Percentiles rank a stretch among this genome's conserved stretches.
phyloP scores from a whole-genome alignment of 768 basidiomycete species.

The Mycena chlorophos region DNA sequence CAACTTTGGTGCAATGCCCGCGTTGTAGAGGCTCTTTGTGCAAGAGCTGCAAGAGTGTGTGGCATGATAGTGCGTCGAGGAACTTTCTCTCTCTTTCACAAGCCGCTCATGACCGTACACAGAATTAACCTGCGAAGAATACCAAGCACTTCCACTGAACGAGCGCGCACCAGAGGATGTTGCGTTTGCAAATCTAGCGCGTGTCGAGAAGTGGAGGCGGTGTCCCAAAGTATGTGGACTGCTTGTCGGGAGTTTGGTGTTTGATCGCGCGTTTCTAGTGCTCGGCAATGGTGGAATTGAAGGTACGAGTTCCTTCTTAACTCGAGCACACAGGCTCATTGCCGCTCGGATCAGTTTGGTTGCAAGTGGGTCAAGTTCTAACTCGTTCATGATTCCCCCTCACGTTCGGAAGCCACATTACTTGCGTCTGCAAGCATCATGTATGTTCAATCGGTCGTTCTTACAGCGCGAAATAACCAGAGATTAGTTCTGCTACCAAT shows the following conservation, averaged over 20 bases:
- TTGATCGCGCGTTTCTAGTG: conserved; percentile 11
- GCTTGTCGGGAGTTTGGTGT: not conserved
- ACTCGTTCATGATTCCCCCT: not conserved
- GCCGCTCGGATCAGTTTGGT: conserved; percentile 9
- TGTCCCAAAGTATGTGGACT: conserved; percentile 21
- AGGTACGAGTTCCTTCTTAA: conserved; percentile 27
- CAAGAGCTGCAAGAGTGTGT: conserved; percentile 22
- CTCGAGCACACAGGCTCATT: not conserved
- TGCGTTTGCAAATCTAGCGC: conserved; percentile 22
- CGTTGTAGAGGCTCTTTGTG: conserved; percentile 21
- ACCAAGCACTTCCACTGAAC: conserved; percentile 20
- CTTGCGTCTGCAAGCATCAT: conserved; percentile 25
- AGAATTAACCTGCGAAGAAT: conserved; percentile 24
- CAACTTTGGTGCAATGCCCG: conserved; percentile 24
- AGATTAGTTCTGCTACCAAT: conserved; percentile 23
- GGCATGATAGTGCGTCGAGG: conserved; percentile 22
- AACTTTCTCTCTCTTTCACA: no score
- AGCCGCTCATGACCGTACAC: not conserved
- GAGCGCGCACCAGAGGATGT: conserved; percentile 24
- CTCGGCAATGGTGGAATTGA: conserved; percentile 26
- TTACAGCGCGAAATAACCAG: not conserved
- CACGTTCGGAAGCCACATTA: conserved; percentile 15
- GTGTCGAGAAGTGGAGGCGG: conserved; percentile 24
- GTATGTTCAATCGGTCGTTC: conserved; percentile 18
- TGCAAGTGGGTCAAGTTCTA: conserved; percentile 20